Percentiles rank a stretch among this genome's conserved stretches.
Conservation (phyloP, 2,329 filamentous ascomycete species). For the Phyllosticta ampelicida region DNA sequence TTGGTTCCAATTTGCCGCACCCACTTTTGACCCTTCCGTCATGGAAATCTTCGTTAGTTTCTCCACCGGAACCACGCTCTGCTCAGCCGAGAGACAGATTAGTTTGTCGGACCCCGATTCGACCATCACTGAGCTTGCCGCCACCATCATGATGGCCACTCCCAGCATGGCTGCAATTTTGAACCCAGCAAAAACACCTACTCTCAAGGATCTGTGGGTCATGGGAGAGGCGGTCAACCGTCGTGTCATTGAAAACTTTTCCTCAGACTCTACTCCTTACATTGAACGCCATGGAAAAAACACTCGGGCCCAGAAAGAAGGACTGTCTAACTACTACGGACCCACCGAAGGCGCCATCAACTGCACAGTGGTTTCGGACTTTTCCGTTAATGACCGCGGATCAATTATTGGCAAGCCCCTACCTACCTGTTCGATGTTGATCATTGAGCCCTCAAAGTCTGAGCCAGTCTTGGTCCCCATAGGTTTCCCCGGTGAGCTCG, state of each 20-base stretch:
- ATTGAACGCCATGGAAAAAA: conserved; percentile 53
- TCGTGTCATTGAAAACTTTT: conserved; percentile 23
- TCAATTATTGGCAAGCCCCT: conserved; percentile 69
- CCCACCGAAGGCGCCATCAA: conserved; percentile 84
- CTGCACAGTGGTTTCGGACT: conserved; percentile 58
- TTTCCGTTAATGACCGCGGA: conserved; percentile 47
- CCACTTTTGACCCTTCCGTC: conserved; percentile 77
- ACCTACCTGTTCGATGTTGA: conserved; percentile 63
- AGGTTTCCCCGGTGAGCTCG: conserved; percentile 53
- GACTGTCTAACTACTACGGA: conserved; percentile 72
- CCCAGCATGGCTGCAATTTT: conserved; percentile 72
- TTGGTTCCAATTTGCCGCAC: conserved; percentile 73
- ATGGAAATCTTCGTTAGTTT: conserved; percentile 87
- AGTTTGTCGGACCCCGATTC: conserved; percentile 62
- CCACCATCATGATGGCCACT: conserved; percentile 78
- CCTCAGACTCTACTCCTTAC: conserved; percentile 25
- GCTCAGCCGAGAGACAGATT: conserved; percentile 61
- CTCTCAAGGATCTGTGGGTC: conserved; percentile 64
- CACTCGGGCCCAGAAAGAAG: conserved; percentile 30
- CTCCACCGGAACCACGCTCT: conserved; percentile 67
- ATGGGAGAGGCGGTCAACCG: conserved; percentile 68
- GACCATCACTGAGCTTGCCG: conserved; percentile 49
- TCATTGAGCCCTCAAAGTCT: conserved; percentile 36
- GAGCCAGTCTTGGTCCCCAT: conserved; percentile 25
- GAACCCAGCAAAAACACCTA: conserved; percentile 55